Evolutionary conservation across 345 rosid species (phyloP), one percentile per base, ranked within the genome.

Genomic region (Rhizophora apiculata): DNA sequence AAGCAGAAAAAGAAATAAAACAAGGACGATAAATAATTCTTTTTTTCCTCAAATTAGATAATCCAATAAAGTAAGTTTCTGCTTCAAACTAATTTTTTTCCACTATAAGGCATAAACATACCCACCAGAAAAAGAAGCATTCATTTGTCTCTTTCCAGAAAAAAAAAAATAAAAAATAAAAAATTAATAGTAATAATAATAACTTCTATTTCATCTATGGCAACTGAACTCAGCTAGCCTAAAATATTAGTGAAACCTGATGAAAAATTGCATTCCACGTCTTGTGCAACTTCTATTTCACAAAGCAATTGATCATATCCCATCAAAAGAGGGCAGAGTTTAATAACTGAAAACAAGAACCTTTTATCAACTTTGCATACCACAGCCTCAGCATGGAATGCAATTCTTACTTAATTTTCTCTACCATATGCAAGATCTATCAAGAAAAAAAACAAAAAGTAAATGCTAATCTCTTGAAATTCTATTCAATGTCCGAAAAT

Each of bases 21-120:
- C 49, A 16, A 56, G 43, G 49, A 68, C 22, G 60, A 65, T 32
- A 39, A 59, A 53, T 24, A 62, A 30, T 22, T 20, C 20, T 16
- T 68, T 49, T 49, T 59, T 55, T 36, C 27, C 46, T 62, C 36
- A 48, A 37, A 73, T 29, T 6, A 27, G 19, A 57, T 31, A 56
- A 60, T 65, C 64, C 60, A 30, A 59, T 31, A 34, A 43, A 43
- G 15, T 43, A 43, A 11, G 18, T 43, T 43, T 43, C 49, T 13
- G 6, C 65, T 34, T 43, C 7, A 43, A 22, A 27, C 24, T 16
- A 21, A 15, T 22, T 64, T 27, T 30, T 10, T 69, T 48, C 18
- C 30, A 2, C 39, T 5, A 39, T 20, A 46, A 65, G 64, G 30
- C 21, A 51, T 15, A 56, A 22, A 43, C 53, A 36, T 55, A 24